Base-by-base conservation (phyloP, 2,329 filamentous ascomycete genomes). In the Pochonia chlamydosporia region DNA sequence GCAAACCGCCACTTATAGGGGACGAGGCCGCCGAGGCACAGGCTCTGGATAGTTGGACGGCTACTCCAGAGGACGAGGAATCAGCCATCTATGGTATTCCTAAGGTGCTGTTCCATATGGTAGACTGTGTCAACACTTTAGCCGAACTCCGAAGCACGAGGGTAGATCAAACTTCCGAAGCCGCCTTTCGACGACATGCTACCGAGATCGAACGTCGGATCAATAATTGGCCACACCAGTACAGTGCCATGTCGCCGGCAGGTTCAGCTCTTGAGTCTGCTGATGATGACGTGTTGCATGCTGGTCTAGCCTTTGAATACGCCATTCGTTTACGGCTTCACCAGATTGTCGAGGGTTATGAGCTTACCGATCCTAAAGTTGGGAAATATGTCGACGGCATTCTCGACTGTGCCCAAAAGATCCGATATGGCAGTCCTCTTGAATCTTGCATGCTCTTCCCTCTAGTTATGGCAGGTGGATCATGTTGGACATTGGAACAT, bases 261-360 rank as follows among this genome's bases (percentile, higher is more conserved):
- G 55, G 54, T 13, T 54, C 54, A 28, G 49, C 54, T 3, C 44
- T 57, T 8, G 46, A 49, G 1, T 49, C 61, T 3, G 33, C 43
- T 23, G 54, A 53, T n/a, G 56, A 61, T 6, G 62, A 68, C 35
- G 61, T 63, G 1, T 47, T 67, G 10, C 51, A 62, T 40, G 67
- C 66, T 16, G 66, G 67, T 3, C 57, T 55, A 13, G 66, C 68
- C 5, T 71, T 68, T 48, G 67, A 71, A 47, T 63, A 63, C 52
- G 68, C 69, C 9, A 59, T 71, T n/a, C 61, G 66, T 7, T 56
- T 72, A 16, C 61, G 68, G 7, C 59, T 72, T n/a, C 66, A 72
- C 52, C 67, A 72, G 49, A 64, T 72, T 25, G 63, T 69, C 10
- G 64, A 72, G 40, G 69, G 69, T 1, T 72, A 72, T 49, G 61